Percentiles rank a stretch among this genome's conserved stretches.
Conservation (phyloP, 169 alveolate genomes). For the Cryptosporidium sp. region DNA sequence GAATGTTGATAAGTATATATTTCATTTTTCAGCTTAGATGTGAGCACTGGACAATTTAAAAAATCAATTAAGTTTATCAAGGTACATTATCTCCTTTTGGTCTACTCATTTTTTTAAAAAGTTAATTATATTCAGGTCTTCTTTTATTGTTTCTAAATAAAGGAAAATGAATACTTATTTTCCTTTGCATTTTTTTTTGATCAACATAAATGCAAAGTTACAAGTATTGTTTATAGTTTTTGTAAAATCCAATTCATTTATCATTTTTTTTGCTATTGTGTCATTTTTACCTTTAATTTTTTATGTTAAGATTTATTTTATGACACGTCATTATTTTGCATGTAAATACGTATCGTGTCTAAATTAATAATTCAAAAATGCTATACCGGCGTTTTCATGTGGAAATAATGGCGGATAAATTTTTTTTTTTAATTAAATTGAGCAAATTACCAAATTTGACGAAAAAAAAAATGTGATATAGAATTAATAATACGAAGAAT, state of each 20-base stretch:
- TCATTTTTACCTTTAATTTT: not conserved
- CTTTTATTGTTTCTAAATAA: no score
- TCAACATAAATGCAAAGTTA: not conserved
- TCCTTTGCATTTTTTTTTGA: not conserved
- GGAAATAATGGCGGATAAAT: not conserved
- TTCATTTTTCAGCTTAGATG: no score
- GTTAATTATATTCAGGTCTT: not conserved
- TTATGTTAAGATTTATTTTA: not conserved
- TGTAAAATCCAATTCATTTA: no score
- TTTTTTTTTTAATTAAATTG: not conserved
- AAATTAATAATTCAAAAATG: not conserved
- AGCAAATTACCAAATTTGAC: not conserved
- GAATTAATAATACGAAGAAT: not conserved
- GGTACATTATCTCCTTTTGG: not conserved
- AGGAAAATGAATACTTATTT: not conserved
- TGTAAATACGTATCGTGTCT: not conserved
- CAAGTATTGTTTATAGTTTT: not conserved
- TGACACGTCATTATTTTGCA: not conserved
- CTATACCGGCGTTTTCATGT: slow-evolving; percentile 25
- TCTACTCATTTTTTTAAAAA: no score
- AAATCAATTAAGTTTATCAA: not conserved
- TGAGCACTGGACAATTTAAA: no score
- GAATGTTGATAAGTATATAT: not conserved
- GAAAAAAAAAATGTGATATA: not conserved
- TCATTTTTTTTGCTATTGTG: no score